phyloP scores from a whole-genome alignment of 2,329 filamentous ascomycete genomes.

The Paracoccidioides lutzii region DNA sequence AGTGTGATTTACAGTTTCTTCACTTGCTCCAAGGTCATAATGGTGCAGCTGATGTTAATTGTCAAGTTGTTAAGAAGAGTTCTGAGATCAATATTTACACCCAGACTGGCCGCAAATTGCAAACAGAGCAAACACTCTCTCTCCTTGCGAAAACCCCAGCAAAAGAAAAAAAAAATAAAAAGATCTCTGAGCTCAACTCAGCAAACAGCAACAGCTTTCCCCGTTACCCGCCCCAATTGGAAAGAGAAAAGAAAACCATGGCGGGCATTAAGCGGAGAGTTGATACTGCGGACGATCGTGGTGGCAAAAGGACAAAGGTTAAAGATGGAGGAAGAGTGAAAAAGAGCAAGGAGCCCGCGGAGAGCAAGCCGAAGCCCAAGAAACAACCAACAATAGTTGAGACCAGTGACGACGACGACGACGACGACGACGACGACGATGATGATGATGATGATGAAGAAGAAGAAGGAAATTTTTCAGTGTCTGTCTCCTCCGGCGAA shows the following conservation, averaged over 20 bases:
- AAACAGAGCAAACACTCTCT: slow-evolving; percentile 20
- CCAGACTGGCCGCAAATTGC: slow-evolving; percentile 5
- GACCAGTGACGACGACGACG: slow-evolving; percentile 29
- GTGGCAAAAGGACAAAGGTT: slow-evolving; percentile 30
- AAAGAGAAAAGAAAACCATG: slow-evolving; percentile 17
- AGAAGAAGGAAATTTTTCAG: neutral
- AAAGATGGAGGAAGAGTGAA: slow-evolving; percentile 12
- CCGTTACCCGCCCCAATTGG: neutral
- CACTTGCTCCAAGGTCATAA: neutral
- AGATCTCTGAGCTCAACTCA: neutral
- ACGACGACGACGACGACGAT: slow-evolving; percentile 36
- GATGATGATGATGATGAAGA: neutral
- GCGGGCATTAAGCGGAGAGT: slow-evolving; percentile 31
- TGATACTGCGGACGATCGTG: slow-evolving; percentile 26
- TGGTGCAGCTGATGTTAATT: neutral
- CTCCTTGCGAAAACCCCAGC: slow-evolving; percentile 16
- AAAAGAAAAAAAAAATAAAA: slow-evolving; percentile 5
- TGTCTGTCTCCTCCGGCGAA: slow-evolving; percentile 18
- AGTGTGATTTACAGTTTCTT: no score
- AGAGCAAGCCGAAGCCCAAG: slow-evolving; percentile 18
- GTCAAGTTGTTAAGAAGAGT: neutral
- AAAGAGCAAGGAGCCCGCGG: slow-evolving; percentile 11
- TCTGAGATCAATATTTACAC: neutral
- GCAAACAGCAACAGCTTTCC: neutral
- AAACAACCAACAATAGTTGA: slow-evolving; percentile 24